Evolutionary conservation across 139 green algal species (phyloP).

Genomic region (Closterium sp.): DNA sequence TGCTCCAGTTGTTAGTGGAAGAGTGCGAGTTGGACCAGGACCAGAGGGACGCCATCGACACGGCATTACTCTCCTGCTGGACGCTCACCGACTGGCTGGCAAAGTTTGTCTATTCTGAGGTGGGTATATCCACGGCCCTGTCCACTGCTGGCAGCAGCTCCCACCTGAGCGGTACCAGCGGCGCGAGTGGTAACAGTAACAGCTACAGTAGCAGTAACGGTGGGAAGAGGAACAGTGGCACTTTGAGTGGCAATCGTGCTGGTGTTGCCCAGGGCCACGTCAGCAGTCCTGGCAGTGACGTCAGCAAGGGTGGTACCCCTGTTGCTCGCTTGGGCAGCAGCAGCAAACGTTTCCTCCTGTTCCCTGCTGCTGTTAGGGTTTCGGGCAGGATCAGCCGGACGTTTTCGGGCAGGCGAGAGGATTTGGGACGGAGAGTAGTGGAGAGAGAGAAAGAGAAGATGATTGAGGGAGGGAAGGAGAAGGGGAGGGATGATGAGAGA

Average conservation of each 20-base stretch:
- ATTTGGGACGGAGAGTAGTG: background rate
- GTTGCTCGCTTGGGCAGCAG: background rate
- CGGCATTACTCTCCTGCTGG: constrained; percentile 30
- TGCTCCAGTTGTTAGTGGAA: constrained; percentile 9
- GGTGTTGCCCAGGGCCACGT: background rate
- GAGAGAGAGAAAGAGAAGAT: background rate
- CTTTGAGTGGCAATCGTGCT: background rate
- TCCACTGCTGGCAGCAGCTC: background rate
- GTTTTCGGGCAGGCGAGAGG: background rate
- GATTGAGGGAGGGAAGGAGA: background rate
- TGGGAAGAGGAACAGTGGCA: background rate
- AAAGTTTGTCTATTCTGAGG: constrained; percentile 23
- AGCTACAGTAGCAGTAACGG: background rate
- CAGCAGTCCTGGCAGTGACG: background rate
- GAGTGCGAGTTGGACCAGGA: background rate
- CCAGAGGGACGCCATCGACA: constrained; percentile 14
- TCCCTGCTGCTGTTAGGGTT: background rate
- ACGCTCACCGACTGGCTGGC: constrained; percentile 23
- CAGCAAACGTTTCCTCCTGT: background rate
- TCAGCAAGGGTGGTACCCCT: background rate
- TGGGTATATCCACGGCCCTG: constrained; percentile 7
- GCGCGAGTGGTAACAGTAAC: background rate
- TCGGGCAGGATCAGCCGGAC: background rate
- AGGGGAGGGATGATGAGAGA: background rate
- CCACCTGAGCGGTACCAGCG: background rate